These are phyloP conservation scores for Boechera retrofracta DNA, from an alignment of 345 rosid species.

Conservation along the genomic window DNA sequence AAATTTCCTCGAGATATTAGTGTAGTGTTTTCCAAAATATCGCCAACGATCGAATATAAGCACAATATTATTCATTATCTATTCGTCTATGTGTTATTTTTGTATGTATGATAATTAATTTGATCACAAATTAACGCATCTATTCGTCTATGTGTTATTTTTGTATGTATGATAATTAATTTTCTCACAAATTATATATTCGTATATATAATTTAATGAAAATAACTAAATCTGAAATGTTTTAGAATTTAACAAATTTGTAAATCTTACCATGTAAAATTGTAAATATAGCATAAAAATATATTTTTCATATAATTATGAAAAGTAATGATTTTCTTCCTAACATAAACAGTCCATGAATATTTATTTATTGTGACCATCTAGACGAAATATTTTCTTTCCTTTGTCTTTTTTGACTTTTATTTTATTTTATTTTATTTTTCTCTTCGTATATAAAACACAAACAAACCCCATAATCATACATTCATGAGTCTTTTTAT, in stretches of 20 bases:
- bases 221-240: neutral
- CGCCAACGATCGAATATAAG: neutral
- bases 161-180: neutral
- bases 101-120: neutral
- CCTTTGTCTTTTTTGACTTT: slow-evolving; percentile 20
- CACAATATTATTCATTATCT: too few relatives aligned
- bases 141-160: neutral
- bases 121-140: neutral
- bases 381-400: slow-evolving; percentile 19
- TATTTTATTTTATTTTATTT: neutral
- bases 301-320: neutral
- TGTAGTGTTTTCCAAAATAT: neutral
- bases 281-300: too few relatives aligned
- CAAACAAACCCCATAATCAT: slow-evolving; percentile 27
- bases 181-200: neutral
- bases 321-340: neutral
- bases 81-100: too few relatives aligned
- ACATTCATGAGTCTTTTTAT: slow-evolving; percentile 3
- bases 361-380: slow-evolving; percentile 38
- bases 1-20: neutral
- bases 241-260: neutral
- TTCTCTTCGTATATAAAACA: slow-evolving; percentile 14
- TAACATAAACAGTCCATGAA: slow-evolving; percentile 14
- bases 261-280: neutral
- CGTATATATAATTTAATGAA: neutral